Base-by-base conservation (phyloP, 2,329 filamentous ascomycete species). In the Alternaria sp. region DNA sequence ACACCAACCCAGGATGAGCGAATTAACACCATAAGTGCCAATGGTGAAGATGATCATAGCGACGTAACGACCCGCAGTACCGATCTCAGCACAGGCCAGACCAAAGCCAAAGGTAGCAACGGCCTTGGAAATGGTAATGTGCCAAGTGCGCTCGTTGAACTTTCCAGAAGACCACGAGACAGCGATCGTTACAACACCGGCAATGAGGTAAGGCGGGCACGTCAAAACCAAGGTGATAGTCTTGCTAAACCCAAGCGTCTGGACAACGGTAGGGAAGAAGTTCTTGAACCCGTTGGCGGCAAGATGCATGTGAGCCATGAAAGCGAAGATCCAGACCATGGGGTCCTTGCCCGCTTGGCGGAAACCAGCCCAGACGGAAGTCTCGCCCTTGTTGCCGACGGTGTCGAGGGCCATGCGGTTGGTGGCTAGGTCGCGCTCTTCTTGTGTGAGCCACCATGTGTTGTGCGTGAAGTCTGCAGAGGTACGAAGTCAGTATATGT, bases 151-250 rank as follows among this genome's bases (percentile, higher is more conserved):
- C 63, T 81, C 79, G 62, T 81, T 81, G 71, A 74, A 78, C 32
- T 74, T 77, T 13, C 78, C 79, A 15, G 78, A 80, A 12, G 73
- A 76, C 69, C 72, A 79, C 1, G 74, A 78, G 21, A 76, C 77
- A 7, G 67, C 65, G 15, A 81, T 78, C 12, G 73, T 77, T 23
- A 81, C 49, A 3, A 57, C 68, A 15, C 71, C 71, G 7, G 71
- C 71, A 23, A 73, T 72, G 40, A 73, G 66, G 54, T 73, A 73
- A 5, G 71, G 70, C 5, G 71, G 71, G 69, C 71, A 75, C 0
- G 85, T 86, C 65, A 87, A 79, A 11, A 85, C 79, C 0, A 87
- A 79, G 0, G 85, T 86, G 56, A 85, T 77, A 2, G 83, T 86
- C 1, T 76, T 79, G 59, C 75, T 78, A 73, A 86, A 86, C 0